Percentiles rank a stretch among this genome's conserved stretches.
Conservation (phyloP, 2,329 filamentous ascomycete genomes). For the Pseudocercospora pini-densiflorae region DNA sequence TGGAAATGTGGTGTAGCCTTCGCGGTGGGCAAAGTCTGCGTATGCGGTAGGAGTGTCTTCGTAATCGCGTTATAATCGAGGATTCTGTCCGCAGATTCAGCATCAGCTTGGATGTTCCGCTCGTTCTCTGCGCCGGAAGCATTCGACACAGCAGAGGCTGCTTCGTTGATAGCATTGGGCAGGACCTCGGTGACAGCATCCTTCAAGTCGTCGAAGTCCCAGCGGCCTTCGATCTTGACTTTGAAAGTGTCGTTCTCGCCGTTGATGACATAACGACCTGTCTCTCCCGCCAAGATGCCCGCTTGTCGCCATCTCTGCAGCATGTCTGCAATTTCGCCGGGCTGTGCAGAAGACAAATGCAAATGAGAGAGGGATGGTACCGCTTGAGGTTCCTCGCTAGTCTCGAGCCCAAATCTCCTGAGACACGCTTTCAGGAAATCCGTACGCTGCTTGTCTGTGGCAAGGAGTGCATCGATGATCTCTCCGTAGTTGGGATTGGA, state of each 20-base stretch:
- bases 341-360: constrained; percentile 75
- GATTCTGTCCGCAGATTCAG: constrained; percentile 57
- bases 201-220: constrained; percentile 49
- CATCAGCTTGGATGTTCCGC: constrained; percentile 36
- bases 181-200: constrained; percentile 36
- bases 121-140: constrained; percentile 28
- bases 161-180: constrained; percentile 26
- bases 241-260: constrained; percentile 81
- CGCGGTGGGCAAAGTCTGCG: constrained; percentile 66
- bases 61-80: constrained; percentile 72
- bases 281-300: constrained; percentile 57
- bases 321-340: constrained; percentile 68
- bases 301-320: constrained; percentile 69
- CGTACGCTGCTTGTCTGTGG: constrained; percentile 71
- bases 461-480: constrained; percentile 68
- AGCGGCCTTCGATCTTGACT: constrained; percentile 64
- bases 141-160: constrained; percentile 15
- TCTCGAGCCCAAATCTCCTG: constrained; percentile 77
- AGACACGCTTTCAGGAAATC: constrained; percentile 81
- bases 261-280: constrained; percentile 72
- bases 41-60: constrained; percentile 77
- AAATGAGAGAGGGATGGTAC: constrained; percentile 81
- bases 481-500: constrained; percentile 70
- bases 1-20: constrained; percentile 86
- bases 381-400: constrained; percentile 69